Base-by-base conservation (phyloP, 441 rosid species). In the Raphanus hybrid region DNA sequence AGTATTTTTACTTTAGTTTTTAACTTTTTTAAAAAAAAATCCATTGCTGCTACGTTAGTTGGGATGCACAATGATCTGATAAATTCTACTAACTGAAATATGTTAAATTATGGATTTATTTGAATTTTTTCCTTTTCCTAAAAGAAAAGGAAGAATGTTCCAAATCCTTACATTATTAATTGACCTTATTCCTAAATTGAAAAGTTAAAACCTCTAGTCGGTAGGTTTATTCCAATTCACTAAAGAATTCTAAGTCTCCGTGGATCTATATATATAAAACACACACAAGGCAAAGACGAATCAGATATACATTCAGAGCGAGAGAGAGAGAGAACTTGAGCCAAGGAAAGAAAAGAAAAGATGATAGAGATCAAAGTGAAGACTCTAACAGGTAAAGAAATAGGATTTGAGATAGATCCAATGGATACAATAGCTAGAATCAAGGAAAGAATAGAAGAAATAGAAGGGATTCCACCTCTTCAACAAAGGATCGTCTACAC, bases 331-430 rank as follows among this genome's bases (percentile, higher is more conserved):
- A 62, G 3, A 43, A 61, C 32, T 29, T 72, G 32, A 72, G 68
- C 32, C 6, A 1, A 57, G 10, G 12, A 3, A 70, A 58, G 27
- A 35, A 23, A 58, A 20, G 5, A 52, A 52, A 50, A 54, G 59
- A 54, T 54, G 34, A 75, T 75, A 66, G 34, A 58, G 67, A 67
- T 75, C 61, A 75, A 75, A 67, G 67, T 75, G 73, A 67, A 59
- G 50, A 67, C 67, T 27, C 45, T 67, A 29, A 59, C 67, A n/a
- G 73, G 68, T 0, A 58, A 67, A 29, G 62, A 75, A 43, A 43
- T 59, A 0, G 23, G 1, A 27, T 16, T 75, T 0, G 62, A 59
- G 52, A 67, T 75, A 4, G 67, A 75, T 43, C 16, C 23, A 67
- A 32, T 5, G 73, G 73, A 75, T 8, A 45, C 26, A 8, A 59